phyloP scores from a whole-genome alignment of 2,329 filamentous ascomycete genomes.

The Ascochyta clinopodiicola region DNA sequence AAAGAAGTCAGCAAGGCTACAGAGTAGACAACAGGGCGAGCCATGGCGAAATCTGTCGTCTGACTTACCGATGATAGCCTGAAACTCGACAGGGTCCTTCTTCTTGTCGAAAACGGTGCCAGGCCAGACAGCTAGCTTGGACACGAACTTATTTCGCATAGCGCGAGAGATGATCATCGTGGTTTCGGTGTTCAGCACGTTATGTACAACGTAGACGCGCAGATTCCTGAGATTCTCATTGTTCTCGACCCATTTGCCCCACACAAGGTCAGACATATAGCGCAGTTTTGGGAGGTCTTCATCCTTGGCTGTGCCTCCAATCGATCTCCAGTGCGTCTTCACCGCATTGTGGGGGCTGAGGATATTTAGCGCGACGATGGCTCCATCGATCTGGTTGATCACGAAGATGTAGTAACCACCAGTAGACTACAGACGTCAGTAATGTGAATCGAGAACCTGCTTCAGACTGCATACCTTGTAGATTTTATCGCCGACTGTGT shows the following conservation, averaged over 20 bases:
- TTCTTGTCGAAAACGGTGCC: slow-evolving; percentile 21
- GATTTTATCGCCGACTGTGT: not conserved
- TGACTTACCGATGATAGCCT: slow-evolving; percentile 29
- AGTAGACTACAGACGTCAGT: slow-evolving; percentile 20
- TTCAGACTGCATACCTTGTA: not conserved
- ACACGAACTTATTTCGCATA: slow-evolving; percentile 10
- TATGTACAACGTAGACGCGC: slow-evolving; percentile 21
- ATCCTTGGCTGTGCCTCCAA: slow-evolving; percentile 3
- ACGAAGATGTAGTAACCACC: slow-evolving; percentile 23
- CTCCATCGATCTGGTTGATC: slow-evolving; percentile 22
- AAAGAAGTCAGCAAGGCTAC: not conserved
- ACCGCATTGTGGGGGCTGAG: slow-evolving; percentile 17
- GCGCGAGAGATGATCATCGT: slow-evolving; percentile 22
- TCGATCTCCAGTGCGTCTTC: slow-evolving; percentile 2
- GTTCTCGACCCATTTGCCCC: slow-evolving; percentile 27
- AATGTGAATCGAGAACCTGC: too few species aligned
- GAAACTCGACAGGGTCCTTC: slow-evolving; percentile 19
- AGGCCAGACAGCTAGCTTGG: slow-evolving; percentile 23
- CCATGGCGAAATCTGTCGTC: not conserved
- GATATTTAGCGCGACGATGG: slow-evolving; percentile 17
- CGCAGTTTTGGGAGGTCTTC: slow-evolving; percentile 30
- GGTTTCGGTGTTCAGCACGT: slow-evolving; percentile 25
- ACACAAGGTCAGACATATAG: slow-evolving; percentile 28
- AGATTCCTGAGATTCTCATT: slow-evolving; percentile 28
- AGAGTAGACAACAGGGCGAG: not conserved